Base-by-base conservation (phyloP, 768 basidiomycete genomes). In the Suillus cothurnatus region DNA sequence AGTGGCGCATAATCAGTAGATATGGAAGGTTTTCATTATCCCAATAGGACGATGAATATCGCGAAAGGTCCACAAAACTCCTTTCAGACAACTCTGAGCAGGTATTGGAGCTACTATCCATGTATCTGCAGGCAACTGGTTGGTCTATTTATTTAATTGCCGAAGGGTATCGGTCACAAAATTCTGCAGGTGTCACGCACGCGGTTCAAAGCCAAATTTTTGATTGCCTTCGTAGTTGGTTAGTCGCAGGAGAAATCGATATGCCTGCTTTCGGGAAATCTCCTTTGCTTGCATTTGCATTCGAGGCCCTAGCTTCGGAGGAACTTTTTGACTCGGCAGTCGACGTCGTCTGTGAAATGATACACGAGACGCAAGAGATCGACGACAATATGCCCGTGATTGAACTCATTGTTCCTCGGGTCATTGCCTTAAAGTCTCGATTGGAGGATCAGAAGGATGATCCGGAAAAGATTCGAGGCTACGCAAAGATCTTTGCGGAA, bases 321-420 rank as follows among this genome's bases (percentile, higher is more conserved):
- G 86, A 88, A 52, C 84, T 99, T n/a, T 99, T 99, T 74, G 97
- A 99, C 71, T 77, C 90, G 8, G 96, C 95, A 2, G 94, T 96
- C 45, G 92, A 97, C 66, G 90, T 93, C 41, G 84, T 99, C 65
- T 96, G 94, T 76, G 95, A 97, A 74, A 80, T 98, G 71, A 94
- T 99, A 62, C 97, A 99, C 77, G 97, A 99, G 76, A 99, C 97
- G 0, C 96, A 98, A 77, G 97, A 99, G 77, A 85, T 97, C 36
- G 92, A 97, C 66, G 97, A 98, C 36, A 95, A 94, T 73, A 93
- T 96, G 88, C 78, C 86, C 26, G 87, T 92, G 68, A 95, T 99
- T 70, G 85, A 97, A 72, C 81, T 89, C 66, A 89, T 99, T 64
- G 89, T 99, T 1, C 95, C 95, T 1, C 84, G 87, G n/a, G 82